phyloP scores from a whole-genome alignment of 1,284 basidiomycete species.

The Puccinia horiana region DNA sequence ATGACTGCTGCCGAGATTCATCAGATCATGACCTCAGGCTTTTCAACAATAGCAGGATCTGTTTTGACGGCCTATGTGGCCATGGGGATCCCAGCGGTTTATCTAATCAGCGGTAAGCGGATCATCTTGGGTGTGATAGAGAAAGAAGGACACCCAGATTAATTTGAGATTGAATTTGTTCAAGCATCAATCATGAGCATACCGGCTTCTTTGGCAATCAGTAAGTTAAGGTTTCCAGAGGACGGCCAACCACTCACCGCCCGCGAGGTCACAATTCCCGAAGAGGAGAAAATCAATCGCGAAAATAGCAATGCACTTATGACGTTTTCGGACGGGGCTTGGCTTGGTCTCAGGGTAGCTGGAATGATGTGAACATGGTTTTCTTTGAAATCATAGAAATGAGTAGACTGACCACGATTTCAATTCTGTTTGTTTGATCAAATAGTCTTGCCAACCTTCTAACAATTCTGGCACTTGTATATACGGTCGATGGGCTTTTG shows the following conservation, averaged over 20 bases:
- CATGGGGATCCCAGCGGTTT: conserved; percentile 75
- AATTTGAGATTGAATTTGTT: not conserved
- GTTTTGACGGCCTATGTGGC: conserved; percentile 80
- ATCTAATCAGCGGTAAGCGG: conserved; percentile 69
- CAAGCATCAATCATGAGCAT: conserved; percentile 84
- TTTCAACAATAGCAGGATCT: conserved; percentile 86
- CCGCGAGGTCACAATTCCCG: conserved; percentile 74
- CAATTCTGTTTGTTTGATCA: not conserved
- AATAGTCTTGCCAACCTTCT: conserved; percentile 45
- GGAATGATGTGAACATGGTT: conserved; percentile 70
- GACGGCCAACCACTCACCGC: conserved; percentile 79
- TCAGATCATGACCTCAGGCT: conserved; percentile 85
- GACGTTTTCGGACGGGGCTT: conserved; percentile 81
- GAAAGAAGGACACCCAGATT: conserved; percentile 2
- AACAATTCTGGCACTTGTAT: conserved; percentile 76
- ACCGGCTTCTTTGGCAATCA: conserved; percentile 85
- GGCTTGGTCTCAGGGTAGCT: conserved; percentile 80
- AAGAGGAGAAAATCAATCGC: conserved; percentile 65
- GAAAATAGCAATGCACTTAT: conserved; percentile 76
- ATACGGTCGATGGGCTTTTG: conserved; percentile 77
- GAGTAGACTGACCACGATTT: conserved; percentile 56
- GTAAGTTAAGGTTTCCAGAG: conserved; percentile 81
- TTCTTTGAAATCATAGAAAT: not conserved
- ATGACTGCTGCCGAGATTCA: conserved; percentile 89
- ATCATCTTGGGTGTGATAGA: no score